Evolutionary conservation across 2,329 filamentous ascomycete species (phyloP).

Genomic region (Penicillium janthinellum): DNA sequence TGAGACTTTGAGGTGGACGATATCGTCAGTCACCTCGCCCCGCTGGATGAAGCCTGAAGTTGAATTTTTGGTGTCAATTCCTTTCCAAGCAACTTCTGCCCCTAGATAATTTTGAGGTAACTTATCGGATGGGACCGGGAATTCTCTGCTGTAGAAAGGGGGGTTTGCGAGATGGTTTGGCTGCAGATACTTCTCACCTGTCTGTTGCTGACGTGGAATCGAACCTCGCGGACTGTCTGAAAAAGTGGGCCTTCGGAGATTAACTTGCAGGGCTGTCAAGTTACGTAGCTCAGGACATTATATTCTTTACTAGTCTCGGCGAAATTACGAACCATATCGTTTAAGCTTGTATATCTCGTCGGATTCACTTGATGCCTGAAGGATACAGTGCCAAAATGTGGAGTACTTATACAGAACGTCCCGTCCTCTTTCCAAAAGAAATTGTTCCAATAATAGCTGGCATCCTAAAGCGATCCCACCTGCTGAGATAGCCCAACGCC

Average conservation of each 20-base stretch:
- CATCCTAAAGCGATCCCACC: background rate
- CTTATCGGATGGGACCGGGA: background rate
- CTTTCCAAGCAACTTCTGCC: background rate
- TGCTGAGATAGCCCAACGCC: background rate
- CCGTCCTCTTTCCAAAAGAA: too few relatives aligned
- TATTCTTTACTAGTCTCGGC: background rate
- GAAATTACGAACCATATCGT: background rate
- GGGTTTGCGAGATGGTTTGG: background rate
- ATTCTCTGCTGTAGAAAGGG: background rate
- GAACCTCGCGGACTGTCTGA: background rate
- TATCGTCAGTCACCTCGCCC: background rate
- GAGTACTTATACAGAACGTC: background rate
- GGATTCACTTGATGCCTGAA: too few relatives aligned
- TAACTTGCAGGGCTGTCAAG: background rate
- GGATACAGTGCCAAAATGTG: background rate
- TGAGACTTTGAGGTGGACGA: slow-evolving; percentile 23
- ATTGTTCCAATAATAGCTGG: too few relatives aligned
- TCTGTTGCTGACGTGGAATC: background rate
- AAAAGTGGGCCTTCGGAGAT: background rate
- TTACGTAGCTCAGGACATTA: background rate
- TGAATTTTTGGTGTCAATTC: background rate
- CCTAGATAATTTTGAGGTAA: background rate
- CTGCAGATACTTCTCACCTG: background rate
- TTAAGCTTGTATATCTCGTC: background rate
- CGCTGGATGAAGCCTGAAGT: background rate